Conservation (phyloP, 2,329 filamentous ascomycete species). For the Clarireedia monteithiana region DNA sequence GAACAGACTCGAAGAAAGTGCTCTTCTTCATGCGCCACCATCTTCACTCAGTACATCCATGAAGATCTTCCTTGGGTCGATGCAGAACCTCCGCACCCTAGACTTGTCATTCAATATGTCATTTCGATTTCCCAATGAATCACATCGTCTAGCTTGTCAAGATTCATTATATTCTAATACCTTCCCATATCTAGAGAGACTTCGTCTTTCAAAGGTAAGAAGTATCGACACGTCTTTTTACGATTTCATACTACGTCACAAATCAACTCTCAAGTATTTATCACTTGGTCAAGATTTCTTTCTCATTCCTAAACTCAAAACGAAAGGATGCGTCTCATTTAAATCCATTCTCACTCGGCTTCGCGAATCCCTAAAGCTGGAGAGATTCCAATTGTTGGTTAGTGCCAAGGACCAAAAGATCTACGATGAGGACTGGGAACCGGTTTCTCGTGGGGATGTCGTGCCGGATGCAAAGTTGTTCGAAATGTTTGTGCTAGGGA, state of each 20-base stretch:
- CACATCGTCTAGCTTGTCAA: not conserved
- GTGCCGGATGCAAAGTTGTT: constrained; percentile 5
- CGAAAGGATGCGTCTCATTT: not conserved
- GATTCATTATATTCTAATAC: not conserved
- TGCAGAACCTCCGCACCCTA: not conserved
- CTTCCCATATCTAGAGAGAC: not conserved
- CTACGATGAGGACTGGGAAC: not conserved
- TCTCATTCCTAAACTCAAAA: not conserved
- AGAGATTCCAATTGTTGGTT: constrained; percentile 8
- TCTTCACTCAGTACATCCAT: not conserved
- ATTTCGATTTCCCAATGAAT: not conserved
- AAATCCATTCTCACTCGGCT: not conserved
- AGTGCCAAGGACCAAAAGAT: not conserved
- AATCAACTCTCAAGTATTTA: not conserved
- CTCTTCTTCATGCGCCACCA: not conserved
- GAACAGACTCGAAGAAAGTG: not conserved
- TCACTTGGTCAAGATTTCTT: constrained; percentile 1
- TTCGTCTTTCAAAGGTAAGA: constrained; percentile 3
- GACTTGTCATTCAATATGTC: constrained; percentile 1
- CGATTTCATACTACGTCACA: not conserved
- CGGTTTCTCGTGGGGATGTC: not conserved
- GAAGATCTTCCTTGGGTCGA: not conserved
- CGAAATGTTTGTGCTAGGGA: constrained; percentile 3
- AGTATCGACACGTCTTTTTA: not conserved
- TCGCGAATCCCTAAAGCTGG: not conserved